Conservation (phyloP, 2,329 filamentous ascomycete genomes). For the Penicillium sp. region DNA sequence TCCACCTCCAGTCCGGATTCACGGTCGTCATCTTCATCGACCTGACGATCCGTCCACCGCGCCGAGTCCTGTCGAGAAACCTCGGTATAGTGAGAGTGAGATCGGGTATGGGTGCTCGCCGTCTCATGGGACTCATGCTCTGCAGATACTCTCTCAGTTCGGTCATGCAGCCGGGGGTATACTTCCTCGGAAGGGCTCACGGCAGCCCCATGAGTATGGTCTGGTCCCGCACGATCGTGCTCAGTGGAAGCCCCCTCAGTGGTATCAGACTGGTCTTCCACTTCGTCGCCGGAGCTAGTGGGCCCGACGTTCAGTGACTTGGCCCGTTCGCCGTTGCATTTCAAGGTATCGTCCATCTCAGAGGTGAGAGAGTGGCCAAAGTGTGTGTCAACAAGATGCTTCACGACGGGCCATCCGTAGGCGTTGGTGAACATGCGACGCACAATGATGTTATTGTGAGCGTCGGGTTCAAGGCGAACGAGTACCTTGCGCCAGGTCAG, state of each 20-base stretch:
- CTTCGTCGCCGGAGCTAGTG: constrained; percentile 65
- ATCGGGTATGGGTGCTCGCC: constrained; percentile 9
- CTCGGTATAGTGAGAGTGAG: constrained; percentile 11
- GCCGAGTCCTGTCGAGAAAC: constrained; percentile 54
- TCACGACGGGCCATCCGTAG: constrained; percentile 94
- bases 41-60: constrained; percentile 68
- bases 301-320: constrained; percentile 60
- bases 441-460: constrained; percentile 98
- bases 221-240: background rate
- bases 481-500: constrained; percentile 96
- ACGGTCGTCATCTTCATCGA: constrained; percentile 54
- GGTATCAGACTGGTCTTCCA: constrained; percentile 47
- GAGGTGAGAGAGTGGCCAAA: constrained; percentile 76
- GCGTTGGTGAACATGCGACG: constrained; percentile 96
- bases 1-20: constrained; percentile 36
- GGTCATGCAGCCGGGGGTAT: constrained; percentile 2
- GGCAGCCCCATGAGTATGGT: constrained; percentile 2
- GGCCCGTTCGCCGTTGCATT: constrained; percentile 69
- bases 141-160: constrained; percentile 4
- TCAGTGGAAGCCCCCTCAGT: constrained; percentile 33
- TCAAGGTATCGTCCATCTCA: constrained; percentile 66
- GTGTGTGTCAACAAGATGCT: constrained; percentile 92
- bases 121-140: constrained; percentile 4
- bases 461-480: constrained; percentile 91
- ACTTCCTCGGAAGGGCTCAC: background rate